A percentile compares a stretch with the other conserved stretches of the same genome.
phyloP scores from a whole-genome alignment of 2,329 filamentous ascomycete species.

The Clonostachys chloroleuca region DNA sequence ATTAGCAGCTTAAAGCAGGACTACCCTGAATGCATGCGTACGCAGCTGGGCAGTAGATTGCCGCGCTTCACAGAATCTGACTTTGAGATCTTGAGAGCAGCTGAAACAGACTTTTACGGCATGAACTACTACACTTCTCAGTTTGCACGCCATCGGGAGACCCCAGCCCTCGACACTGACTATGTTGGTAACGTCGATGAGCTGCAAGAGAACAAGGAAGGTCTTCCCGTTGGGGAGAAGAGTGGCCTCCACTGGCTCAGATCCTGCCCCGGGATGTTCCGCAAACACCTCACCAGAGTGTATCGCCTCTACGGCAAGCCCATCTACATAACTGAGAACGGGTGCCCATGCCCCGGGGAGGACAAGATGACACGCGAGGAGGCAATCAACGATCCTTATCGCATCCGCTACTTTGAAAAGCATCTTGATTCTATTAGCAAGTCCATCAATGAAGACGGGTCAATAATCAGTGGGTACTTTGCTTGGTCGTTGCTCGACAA shows the following conservation, averaged over 20 bases:
- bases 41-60: conserved; percentile 21
- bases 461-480: conserved; percentile 19
- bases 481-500: conserved; percentile 24
- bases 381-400: conserved; percentile 26
- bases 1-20: conserved; percentile 15
- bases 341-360: conserved; percentile 26
- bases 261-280: conserved; percentile 17
- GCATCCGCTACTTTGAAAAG: conserved; percentile 27
- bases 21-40: conserved; percentile 27
- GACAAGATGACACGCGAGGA: conserved; percentile 24
- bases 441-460: conserved; percentile 10
- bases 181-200: conserved; percentile 25
- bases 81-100: conserved; percentile 12
- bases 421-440: conserved; percentile 28
- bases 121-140: conserved; percentile 35
- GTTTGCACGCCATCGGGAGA: conserved; percentile 19
- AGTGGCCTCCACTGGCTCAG: conserved; percentile 26
- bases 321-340: conserved; percentile 22
- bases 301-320: conserved; percentile 15
- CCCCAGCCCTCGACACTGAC: conserved; percentile 17
- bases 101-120: conserved; percentile 26
- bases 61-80: conserved; percentile 20
- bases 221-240: conserved; percentile 17
- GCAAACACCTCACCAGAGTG: conserved; percentile 18
- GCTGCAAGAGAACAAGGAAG: conserved; percentile 20